phyloP scores from a whole-genome alignment of 306 rosid genomes.

The Trifolium repens region DNA sequence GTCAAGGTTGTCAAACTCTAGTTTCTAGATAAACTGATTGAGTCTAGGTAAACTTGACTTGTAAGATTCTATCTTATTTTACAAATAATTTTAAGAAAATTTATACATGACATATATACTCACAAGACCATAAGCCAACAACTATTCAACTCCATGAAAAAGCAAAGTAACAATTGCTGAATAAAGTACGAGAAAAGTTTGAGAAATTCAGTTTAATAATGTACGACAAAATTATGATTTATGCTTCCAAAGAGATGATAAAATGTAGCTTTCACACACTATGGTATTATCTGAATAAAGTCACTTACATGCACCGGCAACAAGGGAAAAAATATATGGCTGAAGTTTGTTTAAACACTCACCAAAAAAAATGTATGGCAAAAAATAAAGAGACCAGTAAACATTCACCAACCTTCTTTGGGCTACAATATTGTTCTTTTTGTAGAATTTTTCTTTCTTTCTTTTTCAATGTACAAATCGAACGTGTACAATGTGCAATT shows the following conservation, averaged over 20 bases:
- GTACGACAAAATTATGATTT: neutral
- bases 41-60: neutral
- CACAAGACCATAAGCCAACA: neutral
- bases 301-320: neutral
- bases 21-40: neutral
- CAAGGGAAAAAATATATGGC: neutral
- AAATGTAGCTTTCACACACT: neutral
- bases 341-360: slow-evolving; percentile 1
- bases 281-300: neutral
- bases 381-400: neutral
- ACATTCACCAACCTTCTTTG: neutral
- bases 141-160: neutral
- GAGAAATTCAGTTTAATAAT: neutral
- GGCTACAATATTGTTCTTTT: neutral
- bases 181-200: neutral
- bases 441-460: neutral
- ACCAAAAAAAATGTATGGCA: neutral
- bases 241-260: slow-evolving; percentile 3
- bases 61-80: neutral
- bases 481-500: slow-evolving; percentile 10
- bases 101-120: neutral
- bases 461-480: neutral
- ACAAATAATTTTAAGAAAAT: neutral
- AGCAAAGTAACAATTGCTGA: neutral
- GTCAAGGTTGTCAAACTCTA: neutral